Percentiles rank a stretch among this genome's conserved stretches.
These are phyloP conservation scores for Selaginella moellendorffii DNA, from an alignment of 75 land plant genomes.

Conservation along the genomic window DNA sequence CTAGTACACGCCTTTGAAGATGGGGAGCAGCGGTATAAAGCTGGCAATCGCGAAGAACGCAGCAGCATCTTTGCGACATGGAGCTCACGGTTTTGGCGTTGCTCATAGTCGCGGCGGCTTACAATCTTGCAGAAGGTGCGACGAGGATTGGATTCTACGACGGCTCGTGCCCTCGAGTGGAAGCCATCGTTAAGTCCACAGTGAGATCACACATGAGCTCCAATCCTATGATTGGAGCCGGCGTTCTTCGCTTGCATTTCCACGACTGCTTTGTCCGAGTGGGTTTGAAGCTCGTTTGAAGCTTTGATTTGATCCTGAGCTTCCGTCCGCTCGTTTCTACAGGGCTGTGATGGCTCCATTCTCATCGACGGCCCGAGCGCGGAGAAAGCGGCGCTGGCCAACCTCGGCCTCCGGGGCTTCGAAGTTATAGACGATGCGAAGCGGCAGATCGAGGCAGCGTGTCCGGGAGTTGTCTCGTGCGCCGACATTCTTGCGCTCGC, in stretches of 20 bases:
- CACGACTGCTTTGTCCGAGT: constrained; percentile 79
- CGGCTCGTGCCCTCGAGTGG: constrained; percentile 34
- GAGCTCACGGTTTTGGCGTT: too few species aligned
- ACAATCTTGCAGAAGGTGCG: background rate
- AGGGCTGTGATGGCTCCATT: constrained; percentile 78
- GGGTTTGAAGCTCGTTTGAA: constrained; percentile 2
- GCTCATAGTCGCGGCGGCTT: too few species aligned
- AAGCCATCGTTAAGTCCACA: constrained; percentile 32
- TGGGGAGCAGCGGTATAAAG: too few species aligned
- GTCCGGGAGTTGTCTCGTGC: constrained; percentile 58
- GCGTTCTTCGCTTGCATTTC: constrained; percentile 59
- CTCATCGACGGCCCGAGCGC: constrained; percentile 25
- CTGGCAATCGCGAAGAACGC: too few species aligned
- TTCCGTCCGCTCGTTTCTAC: constrained; percentile 16
- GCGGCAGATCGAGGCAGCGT: constrained; percentile 27
- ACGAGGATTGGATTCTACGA: constrained; percentile 40
- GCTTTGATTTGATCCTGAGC: background rate
- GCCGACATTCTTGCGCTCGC: constrained; percentile 66
- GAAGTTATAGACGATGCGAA: constrained; percentile 46
- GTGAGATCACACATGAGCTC: constrained; percentile 25
- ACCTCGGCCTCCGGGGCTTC: constrained; percentile 45
- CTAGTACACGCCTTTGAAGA: too few species aligned
- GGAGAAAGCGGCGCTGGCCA: constrained; percentile 30
- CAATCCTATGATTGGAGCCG: constrained; percentile 42
- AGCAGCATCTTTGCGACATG: too few species aligned